A percentile compares a stretch with the other conserved stretches of the same genome.
Evolutionary conservation across 2,329 filamentous ascomycete species (phyloP).

Genomic region (Zymoseptoria passerinii): DNA sequence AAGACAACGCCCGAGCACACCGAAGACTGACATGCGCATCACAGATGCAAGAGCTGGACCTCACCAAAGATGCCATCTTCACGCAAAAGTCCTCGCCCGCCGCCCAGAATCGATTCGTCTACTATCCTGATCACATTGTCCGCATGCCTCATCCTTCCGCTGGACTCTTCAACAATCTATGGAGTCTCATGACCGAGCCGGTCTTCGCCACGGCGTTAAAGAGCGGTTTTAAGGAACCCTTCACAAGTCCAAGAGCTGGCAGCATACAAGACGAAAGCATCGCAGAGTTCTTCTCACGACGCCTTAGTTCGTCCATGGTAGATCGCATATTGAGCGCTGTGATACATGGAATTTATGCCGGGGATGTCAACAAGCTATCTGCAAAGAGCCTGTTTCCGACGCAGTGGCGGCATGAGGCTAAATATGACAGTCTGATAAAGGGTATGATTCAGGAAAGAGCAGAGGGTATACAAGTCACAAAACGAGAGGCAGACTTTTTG

Average conservation of each 20-base stretch:
- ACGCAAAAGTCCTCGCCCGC: constrained; percentile 45
- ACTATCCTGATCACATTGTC: constrained; percentile 78
- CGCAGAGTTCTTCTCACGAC: constrained; percentile 54
- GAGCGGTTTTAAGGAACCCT: constrained; percentile 31
- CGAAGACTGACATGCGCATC: constrained; percentile 7
- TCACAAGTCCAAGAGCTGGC: constrained; percentile 22
- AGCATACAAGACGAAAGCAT: constrained; percentile 58
- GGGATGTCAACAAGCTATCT: constrained; percentile 75
- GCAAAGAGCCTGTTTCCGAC: constrained; percentile 53
- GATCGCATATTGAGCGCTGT: constrained; percentile 68
- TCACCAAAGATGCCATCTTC: constrained; percentile 49
- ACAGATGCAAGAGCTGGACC: constrained; percentile 50
- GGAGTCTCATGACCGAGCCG: constrained; percentile 40
- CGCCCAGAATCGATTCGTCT: constrained; percentile 65
- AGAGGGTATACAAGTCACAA: constrained; percentile 31
- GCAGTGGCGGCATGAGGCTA: constrained; percentile 42
- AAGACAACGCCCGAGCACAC: background rate
- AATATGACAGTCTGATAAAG: constrained; percentile 33
- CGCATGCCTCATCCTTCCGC: constrained; percentile 46
- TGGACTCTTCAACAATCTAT: constrained; percentile 21
- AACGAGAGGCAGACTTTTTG: constrained; percentile 26
- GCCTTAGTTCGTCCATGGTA: constrained; percentile 48
- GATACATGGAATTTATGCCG: constrained; percentile 85
- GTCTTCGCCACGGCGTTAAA: constrained; percentile 44
- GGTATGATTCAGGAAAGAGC: constrained; percentile 24